phyloP scores from a whole-genome alignment of 2,329 filamentous ascomycete species.

The Alternaria arborescens region DNA sequence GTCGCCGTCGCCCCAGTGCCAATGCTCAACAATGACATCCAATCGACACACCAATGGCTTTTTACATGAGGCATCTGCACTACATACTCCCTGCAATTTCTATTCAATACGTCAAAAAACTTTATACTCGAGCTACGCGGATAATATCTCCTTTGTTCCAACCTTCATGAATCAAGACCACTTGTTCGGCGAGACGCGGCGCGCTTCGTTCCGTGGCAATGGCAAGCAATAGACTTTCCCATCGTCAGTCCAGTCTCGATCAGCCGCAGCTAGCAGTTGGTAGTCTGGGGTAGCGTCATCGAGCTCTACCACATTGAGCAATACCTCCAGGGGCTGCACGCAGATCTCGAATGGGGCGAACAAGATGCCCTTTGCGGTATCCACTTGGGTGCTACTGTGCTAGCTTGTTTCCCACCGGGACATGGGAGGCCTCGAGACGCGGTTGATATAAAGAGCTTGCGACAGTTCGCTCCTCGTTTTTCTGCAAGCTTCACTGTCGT shows the following conservation, averaged over 20 bases:
- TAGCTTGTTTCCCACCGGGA: constrained; percentile 20
- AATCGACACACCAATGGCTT: constrained; percentile 20
- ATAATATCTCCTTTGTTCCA: constrained; percentile 3
- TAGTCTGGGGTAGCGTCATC: constrained; percentile 19
- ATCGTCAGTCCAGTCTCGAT: constrained; percentile 18
- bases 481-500: constrained; percentile 23
- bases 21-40: constrained; percentile 19
- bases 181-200: background rate
- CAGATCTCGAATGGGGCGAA: constrained; percentile 20
- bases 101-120: background rate
- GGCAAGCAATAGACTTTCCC: constrained; percentile 13
- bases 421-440: constrained; percentile 15
- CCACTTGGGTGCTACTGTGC: constrained; percentile 24
- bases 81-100: constrained; percentile 24
- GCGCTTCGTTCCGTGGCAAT: constrained; percentile 3
- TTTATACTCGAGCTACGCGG: background rate
- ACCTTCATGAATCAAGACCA: background rate
- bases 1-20: constrained; percentile 18
- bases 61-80: constrained; percentile 26
- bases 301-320: constrained; percentile 20
- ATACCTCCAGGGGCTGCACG: constrained; percentile 25
- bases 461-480: constrained; percentile 8
- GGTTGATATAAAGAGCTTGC: constrained; percentile 31
- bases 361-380: constrained; percentile 20
- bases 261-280: constrained; percentile 8